These are phyloP conservation scores for Phytophthora capsici DNA, from an alignment of 352 stramenopile species.

Conservation along the genomic window DNA sequence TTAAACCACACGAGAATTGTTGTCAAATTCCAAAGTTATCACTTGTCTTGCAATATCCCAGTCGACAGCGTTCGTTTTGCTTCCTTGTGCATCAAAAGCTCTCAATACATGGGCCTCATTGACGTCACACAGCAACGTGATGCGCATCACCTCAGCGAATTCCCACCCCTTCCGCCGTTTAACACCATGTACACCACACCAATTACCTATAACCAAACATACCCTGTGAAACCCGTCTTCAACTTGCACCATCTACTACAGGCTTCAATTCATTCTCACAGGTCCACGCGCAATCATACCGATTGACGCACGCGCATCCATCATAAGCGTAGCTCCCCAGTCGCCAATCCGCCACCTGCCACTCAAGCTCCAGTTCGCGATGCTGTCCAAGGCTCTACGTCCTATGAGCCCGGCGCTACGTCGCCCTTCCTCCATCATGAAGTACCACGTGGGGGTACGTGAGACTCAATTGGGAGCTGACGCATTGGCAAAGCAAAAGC, in stretches of 20 bases:
- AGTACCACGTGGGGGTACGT: slow-evolving; percentile 60
- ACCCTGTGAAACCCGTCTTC: slow-evolving; percentile 4
- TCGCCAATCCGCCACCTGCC: slow-evolving; percentile 15
- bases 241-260: slow-evolving; percentile 3
- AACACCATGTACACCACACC: slow-evolving; percentile 10
- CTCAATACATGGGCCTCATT: slow-evolving; percentile 1
- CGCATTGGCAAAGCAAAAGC: slow-evolving; percentile 51
- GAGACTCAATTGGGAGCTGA: slow-evolving; percentile 37
- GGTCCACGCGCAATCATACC: slow-evolving; percentile 18
- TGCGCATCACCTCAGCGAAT: slow-evolving; percentile 19
- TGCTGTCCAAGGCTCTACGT: slow-evolving; percentile 33
- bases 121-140: slow-evolving; percentile 23
- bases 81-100: slow-evolving; percentile 14
- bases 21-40: no score
- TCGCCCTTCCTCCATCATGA: slow-evolving; percentile 2
- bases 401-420: slow-evolving; percentile 1
- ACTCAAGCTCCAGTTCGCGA: slow-evolving; percentile 8
- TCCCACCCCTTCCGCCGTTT: slow-evolving; percentile 10
- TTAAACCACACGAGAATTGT: no score
- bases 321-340: neutral
- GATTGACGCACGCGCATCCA: slow-evolving; percentile 1
- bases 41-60: neutral
- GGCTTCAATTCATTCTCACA: neutral
- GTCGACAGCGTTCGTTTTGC: neutral
- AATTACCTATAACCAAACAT: slow-evolving; percentile 3